Evolutionary conservation across 768 basidiomycete species (phyloP).

Genomic region (Psilocybe sp.): DNA sequence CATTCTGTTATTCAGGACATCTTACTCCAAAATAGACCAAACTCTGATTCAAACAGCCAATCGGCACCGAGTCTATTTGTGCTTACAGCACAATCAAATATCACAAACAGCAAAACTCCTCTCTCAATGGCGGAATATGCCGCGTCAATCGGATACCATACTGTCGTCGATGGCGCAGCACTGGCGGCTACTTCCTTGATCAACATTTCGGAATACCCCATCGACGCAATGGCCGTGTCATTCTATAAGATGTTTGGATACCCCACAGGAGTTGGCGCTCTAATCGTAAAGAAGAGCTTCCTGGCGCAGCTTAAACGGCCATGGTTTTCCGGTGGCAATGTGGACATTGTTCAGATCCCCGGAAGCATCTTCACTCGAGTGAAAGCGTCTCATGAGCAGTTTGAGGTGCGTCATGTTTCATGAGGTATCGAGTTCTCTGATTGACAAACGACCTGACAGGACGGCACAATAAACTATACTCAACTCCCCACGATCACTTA

Average conservation of each 20-base stretch:
- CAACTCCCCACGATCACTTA: slow-evolving; percentile 75
- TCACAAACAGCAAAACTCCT: slow-evolving; percentile 71
- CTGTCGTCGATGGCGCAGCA: slow-evolving; percentile 80
- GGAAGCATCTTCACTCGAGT: slow-evolving; percentile 65
- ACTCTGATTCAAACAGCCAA: slow-evolving; percentile 24
- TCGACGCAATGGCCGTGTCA: slow-evolving; percentile 81
- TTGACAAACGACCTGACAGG: slow-evolving; percentile 39
- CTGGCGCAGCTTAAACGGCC: slow-evolving; percentile 59
- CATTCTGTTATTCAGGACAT: slow-evolving; percentile 39
- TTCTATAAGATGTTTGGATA: slow-evolving; percentile 93
- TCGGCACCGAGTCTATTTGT: slow-evolving; percentile 63
- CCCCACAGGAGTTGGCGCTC: slow-evolving; percentile 80
- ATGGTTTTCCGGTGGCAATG: slow-evolving; percentile 85
- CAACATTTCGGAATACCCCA: slow-evolving; percentile 60
- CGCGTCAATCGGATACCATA: slow-evolving; percentile 65
- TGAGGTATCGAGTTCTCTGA: slow-evolving; percentile 3
- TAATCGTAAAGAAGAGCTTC: slow-evolving; percentile 72
- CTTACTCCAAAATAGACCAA: slow-evolving; percentile 47
- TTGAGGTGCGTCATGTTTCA: slow-evolving; percentile 55
- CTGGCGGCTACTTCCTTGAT: slow-evolving; percentile 71
- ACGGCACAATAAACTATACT: slow-evolving; percentile 83
- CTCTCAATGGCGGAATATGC: slow-evolving; percentile 66
- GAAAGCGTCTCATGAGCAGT: slow-evolving; percentile 62
- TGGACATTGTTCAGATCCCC: slow-evolving; percentile 81
- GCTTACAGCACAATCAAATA: slow-evolving; percentile 79